phyloP scores from a whole-genome alignment of 2,329 filamentous ascomycete species.

The Nothophaeocryptopus gaeumannii region DNA sequence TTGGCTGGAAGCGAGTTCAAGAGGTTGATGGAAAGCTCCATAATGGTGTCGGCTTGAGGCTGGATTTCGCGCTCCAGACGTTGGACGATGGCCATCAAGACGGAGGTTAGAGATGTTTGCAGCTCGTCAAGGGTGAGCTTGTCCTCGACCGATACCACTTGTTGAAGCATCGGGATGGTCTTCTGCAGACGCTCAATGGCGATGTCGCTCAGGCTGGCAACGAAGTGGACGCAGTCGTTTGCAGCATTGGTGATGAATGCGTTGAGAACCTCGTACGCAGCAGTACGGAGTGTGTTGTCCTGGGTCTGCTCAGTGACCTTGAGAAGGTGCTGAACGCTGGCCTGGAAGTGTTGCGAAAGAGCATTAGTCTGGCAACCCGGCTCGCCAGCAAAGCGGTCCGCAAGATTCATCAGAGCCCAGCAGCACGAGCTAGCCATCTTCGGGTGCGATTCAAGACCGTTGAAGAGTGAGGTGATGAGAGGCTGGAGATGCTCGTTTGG shows the following conservation, averaged over 20 bases:
- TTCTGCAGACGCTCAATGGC: slow-evolving; percentile 88
- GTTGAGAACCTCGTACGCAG: slow-evolving; percentile 94
- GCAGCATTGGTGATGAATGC: slow-evolving; percentile 90
- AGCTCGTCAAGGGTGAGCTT: slow-evolving; percentile 95
- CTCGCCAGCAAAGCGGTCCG: slow-evolving; percentile 90
- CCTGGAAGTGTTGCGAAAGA: slow-evolving; percentile 87
- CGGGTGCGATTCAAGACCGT: slow-evolving; percentile 80
- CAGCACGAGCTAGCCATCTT: slow-evolving; percentile 99
- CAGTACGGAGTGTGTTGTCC: slow-evolving; percentile 87
- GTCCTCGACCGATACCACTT: slow-evolving; percentile 96
- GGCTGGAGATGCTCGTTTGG: slow-evolving; percentile 76
- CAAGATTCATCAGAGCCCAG: slow-evolving; percentile 98
- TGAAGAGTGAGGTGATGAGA: slow-evolving; percentile 84
- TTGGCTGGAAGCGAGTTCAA: slow-evolving; percentile 74
- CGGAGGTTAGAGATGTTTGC: slow-evolving; percentile 90
- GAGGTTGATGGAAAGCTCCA: slow-evolving; percentile 81
- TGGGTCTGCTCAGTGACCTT: slow-evolving; percentile 81
- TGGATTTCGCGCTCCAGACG: slow-evolving; percentile 87
- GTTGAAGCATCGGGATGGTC: slow-evolving; percentile 81
- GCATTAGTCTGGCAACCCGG: slow-evolving; percentile 74
- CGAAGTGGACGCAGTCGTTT: slow-evolving; percentile 74
- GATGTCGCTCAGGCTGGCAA: slow-evolving; percentile 80
- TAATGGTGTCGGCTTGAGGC: slow-evolving; percentile 88
- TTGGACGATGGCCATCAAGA: slow-evolving; percentile 86
- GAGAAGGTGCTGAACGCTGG: slow-evolving; percentile 81